Percentiles rank a stretch among this genome's conserved stretches.
phyloP scores from a whole-genome alignment of 306 rosid genomes.

The Astragalus glycyphyllos region DNA sequence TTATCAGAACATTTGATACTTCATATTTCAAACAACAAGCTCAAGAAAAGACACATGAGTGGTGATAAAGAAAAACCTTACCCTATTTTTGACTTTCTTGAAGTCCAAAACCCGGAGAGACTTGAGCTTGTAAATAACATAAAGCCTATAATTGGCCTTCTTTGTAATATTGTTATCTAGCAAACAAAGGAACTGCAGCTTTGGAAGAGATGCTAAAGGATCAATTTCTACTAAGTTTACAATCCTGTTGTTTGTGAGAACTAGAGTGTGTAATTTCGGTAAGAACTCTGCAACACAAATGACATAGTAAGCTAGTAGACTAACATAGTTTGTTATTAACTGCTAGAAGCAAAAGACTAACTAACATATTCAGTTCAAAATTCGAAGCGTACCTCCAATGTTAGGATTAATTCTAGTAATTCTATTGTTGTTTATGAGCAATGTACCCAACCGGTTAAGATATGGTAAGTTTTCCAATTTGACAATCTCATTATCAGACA shows the following conservation, averaged over 20 bases:
- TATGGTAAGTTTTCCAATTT: constrained; percentile 83
- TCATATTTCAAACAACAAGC: constrained; percentile 21
- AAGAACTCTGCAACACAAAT: constrained; percentile 68
- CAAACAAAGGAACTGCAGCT: constrained; percentile 78
- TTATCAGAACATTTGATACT: neutral
- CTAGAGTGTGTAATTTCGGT: constrained; percentile 79
- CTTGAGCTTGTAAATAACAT: constrained; percentile 73
- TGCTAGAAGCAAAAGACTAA: neutral
- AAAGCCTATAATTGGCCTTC: constrained; percentile 82
- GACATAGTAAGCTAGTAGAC: constrained; percentile 16
- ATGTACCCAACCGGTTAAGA: constrained; percentile 86
- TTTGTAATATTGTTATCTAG: constrained; percentile 86
- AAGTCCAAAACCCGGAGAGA: constrained; percentile 83
- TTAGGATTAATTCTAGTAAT: constrained; percentile 83
- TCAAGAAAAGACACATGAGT: neutral
- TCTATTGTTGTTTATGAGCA: constrained; percentile 80
- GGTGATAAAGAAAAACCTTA: constrained; percentile 28
- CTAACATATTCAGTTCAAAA: neutral
- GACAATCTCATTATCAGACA: constrained; percentile 93
- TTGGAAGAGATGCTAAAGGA: constrained; percentile 77
- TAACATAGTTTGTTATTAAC: neutral
- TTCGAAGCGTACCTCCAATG: constrained; percentile 71
- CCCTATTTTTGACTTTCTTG: constrained; percentile 80
- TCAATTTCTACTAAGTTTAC: constrained; percentile 89
- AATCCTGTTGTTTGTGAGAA: constrained; percentile 90